Percentiles rank a stretch among this genome's conserved stretches.
These are phyloP conservation scores for Tolypocladium nubicola DNA, from an alignment of 2,329 filamentous ascomycete species.

Conservation along the genomic window DNA sequence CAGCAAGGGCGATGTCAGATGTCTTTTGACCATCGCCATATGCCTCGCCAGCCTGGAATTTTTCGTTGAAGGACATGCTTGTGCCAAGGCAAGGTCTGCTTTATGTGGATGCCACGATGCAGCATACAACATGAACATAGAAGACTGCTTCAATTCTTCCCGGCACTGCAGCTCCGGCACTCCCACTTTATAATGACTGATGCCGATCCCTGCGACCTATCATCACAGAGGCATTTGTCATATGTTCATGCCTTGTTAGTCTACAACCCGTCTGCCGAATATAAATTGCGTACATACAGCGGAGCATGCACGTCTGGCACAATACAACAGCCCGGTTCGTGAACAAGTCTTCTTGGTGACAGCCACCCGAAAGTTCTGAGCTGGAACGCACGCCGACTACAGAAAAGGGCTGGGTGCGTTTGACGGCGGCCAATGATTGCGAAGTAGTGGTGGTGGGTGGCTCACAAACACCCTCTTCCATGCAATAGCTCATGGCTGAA, in stretches of 20 bases:
- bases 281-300: not conserved
- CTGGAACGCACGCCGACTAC: not conserved
- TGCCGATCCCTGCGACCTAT: no score
- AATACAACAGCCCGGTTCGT: not conserved
- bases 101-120: not conserved
- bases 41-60: constrained; percentile 26
- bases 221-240: not conserved
- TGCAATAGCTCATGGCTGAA: no score
- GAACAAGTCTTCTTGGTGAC: not conserved
- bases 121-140: not conserved
- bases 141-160: no score
- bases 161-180: no score
- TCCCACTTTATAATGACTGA: not conserved
- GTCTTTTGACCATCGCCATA: constrained; percentile 18
- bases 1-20: constrained; percentile 15
- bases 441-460: no score
- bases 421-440: not conserved
- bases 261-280: not conserved
- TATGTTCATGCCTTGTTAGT: not conserved
- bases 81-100: not conserved
- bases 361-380: not conserved
- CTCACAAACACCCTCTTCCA: no score
- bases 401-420: not conserved
- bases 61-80: constrained; percentile 21
- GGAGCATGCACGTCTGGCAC: no score